Evolutionary conservation across 495 filamentous ascomycete genomes (phyloP).

Genomic region (Platismatia glauca): DNA sequence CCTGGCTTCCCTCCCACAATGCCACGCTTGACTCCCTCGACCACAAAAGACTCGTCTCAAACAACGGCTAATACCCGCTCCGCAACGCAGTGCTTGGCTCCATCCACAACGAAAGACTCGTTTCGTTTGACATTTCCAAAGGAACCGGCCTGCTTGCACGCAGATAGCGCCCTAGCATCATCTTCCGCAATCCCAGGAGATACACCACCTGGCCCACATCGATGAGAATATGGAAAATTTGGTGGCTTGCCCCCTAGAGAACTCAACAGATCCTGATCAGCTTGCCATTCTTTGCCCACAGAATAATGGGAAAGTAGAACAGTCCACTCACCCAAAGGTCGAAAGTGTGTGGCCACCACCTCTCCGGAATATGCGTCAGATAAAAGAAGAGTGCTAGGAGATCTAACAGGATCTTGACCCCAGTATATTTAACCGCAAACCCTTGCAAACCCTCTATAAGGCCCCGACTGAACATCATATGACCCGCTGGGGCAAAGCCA

Average conservation of each 20-base stretch:
- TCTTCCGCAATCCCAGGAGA: background rate
- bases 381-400: background rate
- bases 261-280: background rate
- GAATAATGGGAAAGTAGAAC: background rate
- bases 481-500: background rate
- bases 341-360: constrained; percentile 1
- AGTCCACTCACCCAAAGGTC: constrained; percentile 6
- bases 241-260: constrained; percentile 9
- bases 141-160: background rate
- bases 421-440: background rate
- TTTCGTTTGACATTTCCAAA: background rate
- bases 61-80: background rate
- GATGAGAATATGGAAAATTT: constrained; percentile 9
- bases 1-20: background rate
- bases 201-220: background rate
- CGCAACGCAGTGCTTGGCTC: background rate
- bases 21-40: background rate
- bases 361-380: constrained; percentile 5
- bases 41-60: background rate
- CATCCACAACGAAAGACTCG: background rate
- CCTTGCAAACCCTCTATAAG: background rate
- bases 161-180: background rate
- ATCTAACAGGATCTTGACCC: background rate
- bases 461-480: background rate
- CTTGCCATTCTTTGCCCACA: background rate